phyloP scores from a whole-genome alignment of 768 basidiomycete genomes.

The Favolaschia claudopus region DNA sequence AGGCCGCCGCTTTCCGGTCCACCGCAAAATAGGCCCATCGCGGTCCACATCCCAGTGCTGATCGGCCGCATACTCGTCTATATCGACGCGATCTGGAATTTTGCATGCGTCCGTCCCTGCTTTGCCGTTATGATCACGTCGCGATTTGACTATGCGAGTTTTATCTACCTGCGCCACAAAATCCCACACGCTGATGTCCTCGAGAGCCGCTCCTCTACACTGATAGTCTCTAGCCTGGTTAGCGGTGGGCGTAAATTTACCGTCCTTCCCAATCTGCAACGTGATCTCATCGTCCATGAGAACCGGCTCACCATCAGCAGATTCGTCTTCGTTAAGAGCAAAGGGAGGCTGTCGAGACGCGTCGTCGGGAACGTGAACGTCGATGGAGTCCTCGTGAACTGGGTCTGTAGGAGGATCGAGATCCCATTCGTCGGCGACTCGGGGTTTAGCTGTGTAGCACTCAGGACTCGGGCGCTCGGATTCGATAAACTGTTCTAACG shows the following conservation, averaged over 20 bases:
- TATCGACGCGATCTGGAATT: background rate
- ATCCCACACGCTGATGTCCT: constrained; percentile 38
- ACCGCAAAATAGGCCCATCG: background rate
- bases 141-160: constrained; percentile 1
- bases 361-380: too few species aligned
- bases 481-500: background rate
- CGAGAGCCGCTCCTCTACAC: constrained; percentile 18
- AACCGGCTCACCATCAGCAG: background rate
- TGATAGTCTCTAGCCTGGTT: constrained; percentile 37
- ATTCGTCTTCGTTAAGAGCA: background rate
- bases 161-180: constrained; percentile 33
- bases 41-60: background rate
- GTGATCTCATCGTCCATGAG: constrained; percentile 1
- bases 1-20: background rate
- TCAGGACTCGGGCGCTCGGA: background rate
- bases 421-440: background rate
- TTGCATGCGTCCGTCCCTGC: background rate
- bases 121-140: background rate
- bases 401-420: background rate
- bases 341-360: too few species aligned
- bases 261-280: background rate
- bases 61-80: constrained; percentile 13
- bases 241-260: constrained; percentile 21
- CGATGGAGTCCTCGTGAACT: too few species aligned
- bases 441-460: background rate